These are phyloP conservation scores for Garcia nutans DNA, from an alignment of 345 rosid species.

Conservation along the genomic window DNA sequence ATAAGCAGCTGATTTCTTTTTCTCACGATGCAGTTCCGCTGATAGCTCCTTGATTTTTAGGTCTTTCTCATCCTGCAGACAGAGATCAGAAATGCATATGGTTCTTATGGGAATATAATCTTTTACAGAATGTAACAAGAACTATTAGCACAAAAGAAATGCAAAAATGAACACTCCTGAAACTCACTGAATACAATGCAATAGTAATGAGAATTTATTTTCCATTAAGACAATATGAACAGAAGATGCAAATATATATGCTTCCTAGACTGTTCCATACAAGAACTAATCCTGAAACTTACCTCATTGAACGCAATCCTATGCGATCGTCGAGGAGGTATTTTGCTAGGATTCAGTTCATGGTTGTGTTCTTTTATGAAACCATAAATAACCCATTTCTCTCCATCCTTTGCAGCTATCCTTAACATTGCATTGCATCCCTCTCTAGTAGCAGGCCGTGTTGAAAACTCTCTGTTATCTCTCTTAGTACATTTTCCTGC, in stretches of 20 bases:
- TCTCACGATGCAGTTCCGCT: constrained; percentile 42
- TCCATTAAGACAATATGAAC: background rate
- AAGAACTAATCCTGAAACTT: constrained; percentile 2
- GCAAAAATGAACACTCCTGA: too few species aligned
- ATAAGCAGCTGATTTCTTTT: constrained; percentile 42
- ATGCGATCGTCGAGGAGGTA: constrained; percentile 38
- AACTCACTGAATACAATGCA: background rate
- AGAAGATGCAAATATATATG: background rate
- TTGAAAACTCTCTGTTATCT: constrained; percentile 20
- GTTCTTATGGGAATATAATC: background rate
- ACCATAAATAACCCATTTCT: constrained; percentile 46
- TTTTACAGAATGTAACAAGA: background rate
- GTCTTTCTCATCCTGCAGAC: constrained; percentile 37
- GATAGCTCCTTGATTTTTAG: constrained; percentile 39
- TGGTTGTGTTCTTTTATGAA: constrained; percentile 43
- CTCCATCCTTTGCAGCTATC: constrained; percentile 39
- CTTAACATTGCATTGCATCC: constrained; percentile 48
- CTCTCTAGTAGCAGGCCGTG: constrained; percentile 35
- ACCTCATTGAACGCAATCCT: constrained; percentile 44
- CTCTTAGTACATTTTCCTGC: constrained; percentile 24
- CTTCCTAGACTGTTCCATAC: background rate
- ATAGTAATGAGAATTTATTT: background rate
- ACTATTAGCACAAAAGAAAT: background rate
- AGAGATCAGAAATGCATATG: background rate
- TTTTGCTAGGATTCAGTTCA: constrained; percentile 36